phyloP scores from a whole-genome alignment of 2,329 filamentous ascomycete species.

The Alternaria rosae region DNA sequence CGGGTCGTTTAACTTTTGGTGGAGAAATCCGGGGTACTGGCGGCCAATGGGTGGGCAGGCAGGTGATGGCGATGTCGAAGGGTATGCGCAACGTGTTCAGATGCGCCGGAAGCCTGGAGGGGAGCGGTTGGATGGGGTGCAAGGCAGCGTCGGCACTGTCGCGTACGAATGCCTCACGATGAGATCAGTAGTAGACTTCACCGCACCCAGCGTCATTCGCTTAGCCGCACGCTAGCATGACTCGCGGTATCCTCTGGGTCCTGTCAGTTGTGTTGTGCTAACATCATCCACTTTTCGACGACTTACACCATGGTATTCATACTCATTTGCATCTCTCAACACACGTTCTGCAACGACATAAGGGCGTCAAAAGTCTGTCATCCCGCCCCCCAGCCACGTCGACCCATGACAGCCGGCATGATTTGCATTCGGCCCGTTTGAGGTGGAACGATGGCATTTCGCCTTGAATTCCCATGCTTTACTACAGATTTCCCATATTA shows the following conservation, averaged over 20 bases:
- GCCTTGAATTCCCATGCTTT: neutral
- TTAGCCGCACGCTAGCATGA: conserved; percentile 18
- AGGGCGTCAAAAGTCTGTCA: neutral
- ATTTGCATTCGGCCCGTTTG: neutral
- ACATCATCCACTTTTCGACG: conserved; percentile 7
- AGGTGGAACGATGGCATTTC: conserved; percentile 18
- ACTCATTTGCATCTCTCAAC: neutral
- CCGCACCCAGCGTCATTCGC: conserved; percentile 18
- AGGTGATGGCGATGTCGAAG: neutral
- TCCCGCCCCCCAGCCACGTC: neutral
- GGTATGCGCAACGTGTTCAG: conserved; percentile 5
- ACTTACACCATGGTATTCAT: neutral
- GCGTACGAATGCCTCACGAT: conserved; percentile 20
- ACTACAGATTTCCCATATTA: conserved; percentile 1
- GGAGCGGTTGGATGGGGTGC: neutral
- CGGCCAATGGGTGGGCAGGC: neutral
- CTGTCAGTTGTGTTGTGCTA: conserved; percentile 7
- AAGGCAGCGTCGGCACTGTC: conserved; percentile 6
- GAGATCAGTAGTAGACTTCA: conserved; percentile 18
- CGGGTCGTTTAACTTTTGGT: conserved; percentile 7
- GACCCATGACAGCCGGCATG: neutral
- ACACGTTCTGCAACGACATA: neutral
- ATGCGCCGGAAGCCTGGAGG: neutral
- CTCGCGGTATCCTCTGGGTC: conserved; percentile 9
- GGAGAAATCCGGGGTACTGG: conserved; percentile 3